Evolutionary conservation across 2,329 filamentous ascomycete species (phyloP).

Genomic region (Aureobasidium zeae): DNA sequence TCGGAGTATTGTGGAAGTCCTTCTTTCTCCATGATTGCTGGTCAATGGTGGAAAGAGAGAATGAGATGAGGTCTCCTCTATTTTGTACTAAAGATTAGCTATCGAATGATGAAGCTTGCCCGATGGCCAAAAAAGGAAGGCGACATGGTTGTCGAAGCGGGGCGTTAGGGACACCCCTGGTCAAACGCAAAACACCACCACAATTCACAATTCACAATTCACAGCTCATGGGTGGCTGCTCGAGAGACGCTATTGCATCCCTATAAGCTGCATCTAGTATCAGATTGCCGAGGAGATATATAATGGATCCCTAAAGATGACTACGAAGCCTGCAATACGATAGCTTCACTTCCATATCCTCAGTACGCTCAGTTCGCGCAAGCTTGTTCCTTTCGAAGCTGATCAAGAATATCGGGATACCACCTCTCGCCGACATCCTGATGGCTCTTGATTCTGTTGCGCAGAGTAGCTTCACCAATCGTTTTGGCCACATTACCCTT

Average conservation of each 20-base stretch:
- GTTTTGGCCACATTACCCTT: slow-evolving; percentile 42
- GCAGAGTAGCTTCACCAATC: slow-evolving; percentile 58
- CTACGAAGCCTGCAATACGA: too few species aligned
- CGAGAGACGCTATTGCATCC: too few species aligned
- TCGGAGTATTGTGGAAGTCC: slow-evolving; percentile 12
- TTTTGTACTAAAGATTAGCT: neutral
- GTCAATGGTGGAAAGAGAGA: neutral
- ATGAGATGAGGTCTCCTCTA: neutral
- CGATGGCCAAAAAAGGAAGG: slow-evolving; percentile 5
- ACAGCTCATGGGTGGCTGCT: too few species aligned
- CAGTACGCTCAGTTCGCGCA: neutral
- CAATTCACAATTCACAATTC: too few species aligned
- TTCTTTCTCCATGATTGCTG: slow-evolving; percentile 12
- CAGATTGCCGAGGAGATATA: too few species aligned
- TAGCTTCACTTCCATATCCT: too few species aligned
- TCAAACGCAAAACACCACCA: too few species aligned
- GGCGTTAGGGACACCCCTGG: too few species aligned
- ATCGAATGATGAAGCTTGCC: neutral
- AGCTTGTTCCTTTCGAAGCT: slow-evolving; percentile 31
- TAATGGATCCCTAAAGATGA: too few species aligned
- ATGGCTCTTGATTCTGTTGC: slow-evolving; percentile 79
- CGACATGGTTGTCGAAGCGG: neutral
- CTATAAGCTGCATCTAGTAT: too few species aligned
- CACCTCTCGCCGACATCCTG: slow-evolving; percentile 77
- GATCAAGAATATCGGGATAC: slow-evolving; percentile 38